These are phyloP conservation scores for Pythium scleroteichum DNA, from an alignment of 352 stramenopile genomes.

Conservation along the genomic window DNA sequence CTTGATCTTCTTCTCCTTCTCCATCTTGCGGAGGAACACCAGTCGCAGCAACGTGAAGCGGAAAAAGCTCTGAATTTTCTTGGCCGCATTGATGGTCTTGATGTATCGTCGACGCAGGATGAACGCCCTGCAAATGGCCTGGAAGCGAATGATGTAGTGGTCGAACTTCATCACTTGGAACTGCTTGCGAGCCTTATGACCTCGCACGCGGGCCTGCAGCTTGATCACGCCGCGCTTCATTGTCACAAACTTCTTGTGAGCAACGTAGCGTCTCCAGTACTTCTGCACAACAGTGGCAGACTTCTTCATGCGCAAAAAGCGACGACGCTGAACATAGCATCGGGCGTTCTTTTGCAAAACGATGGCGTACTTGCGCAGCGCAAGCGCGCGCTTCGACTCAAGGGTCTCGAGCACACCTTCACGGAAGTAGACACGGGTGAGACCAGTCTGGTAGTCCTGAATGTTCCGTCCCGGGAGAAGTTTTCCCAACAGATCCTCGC, in stretches of 20 bases:
- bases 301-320: constrained; percentile 48
- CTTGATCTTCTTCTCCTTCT: constrained; percentile 55
- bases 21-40: constrained; percentile 79
- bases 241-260: constrained; percentile 53
- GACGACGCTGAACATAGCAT: constrained; percentile 57
- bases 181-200: constrained; percentile 55
- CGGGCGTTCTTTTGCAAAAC: constrained; percentile 74
- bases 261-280: constrained; percentile 72
- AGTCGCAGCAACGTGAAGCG: constrained; percentile 73
- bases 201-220: constrained; percentile 66
- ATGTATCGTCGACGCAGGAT: constrained; percentile 54
- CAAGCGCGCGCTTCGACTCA: constrained; percentile 70
- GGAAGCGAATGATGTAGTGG: constrained; percentile 73
- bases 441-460: constrained; percentile 83
- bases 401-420: constrained; percentile 81
- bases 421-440: constrained; percentile 86
- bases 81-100: constrained; percentile 46
- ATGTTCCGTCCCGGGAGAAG: constrained; percentile 73
- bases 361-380: constrained; percentile 76
- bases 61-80: constrained; percentile 74
- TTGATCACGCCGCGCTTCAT: constrained; percentile 51
- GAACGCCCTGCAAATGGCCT: constrained; percentile 67
- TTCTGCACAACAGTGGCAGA: constrained; percentile 64
- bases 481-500: constrained; percentile 67
- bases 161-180: constrained; percentile 77